Evolutionary conservation across 1,284 basidiomycete genomes (phyloP), one percentile per base, ranked within the genome.

Genomic region (Sporisorium graminicola): DNA sequence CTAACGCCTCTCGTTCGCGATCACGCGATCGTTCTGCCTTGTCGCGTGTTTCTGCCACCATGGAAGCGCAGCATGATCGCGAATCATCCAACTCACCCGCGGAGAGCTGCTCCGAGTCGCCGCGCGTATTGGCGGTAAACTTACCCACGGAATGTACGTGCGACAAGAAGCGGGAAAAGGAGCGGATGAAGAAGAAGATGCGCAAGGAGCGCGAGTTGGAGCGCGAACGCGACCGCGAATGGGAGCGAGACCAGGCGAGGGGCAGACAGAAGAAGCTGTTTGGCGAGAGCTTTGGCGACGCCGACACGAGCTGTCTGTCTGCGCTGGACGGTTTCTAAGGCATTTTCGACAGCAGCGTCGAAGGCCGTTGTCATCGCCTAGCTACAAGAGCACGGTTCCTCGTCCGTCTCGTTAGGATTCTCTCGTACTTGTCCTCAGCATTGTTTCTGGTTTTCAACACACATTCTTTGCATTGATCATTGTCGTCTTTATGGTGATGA

Each of bases 161-260:
- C 67, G 70, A 77, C 54, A 69, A 70, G 66, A 74, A 77, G 58
- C 58, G 56, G 26, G 74, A 77, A n/a, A 69, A 70, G 66, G 74
- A 77, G 53, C 58, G 62, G 37, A 52, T 74, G 54, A 70, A 68
- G 59, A 77, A 66, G 46, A 73, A 74, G 74, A 51, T 77, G 5
- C 69, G 70, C 52, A 69, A 67, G 27, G 74, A 77, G 52, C 69
- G 74, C 40, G 74, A 77, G 42, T 20, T 77, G 49, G 74, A 77
- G 51, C 65, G 74, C 24, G 70, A 77, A 54, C 74, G 74, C 24
- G 74, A 77, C 43, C 62, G 74, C 16, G 74, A 77, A 35, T 77
- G 74, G 74, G 74, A 77, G 51, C 55, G 66, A 52, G 64, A 77
- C 43, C 65, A 77, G 47, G 70, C 70, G 26, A 59, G 63, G 37